A percentile compares a stretch with the other conserved stretches of the same genome.
Evolutionary conservation across 495 filamentous ascomycete species (phyloP).

Genomic region (Hypoxylon lenormandii): DNA sequence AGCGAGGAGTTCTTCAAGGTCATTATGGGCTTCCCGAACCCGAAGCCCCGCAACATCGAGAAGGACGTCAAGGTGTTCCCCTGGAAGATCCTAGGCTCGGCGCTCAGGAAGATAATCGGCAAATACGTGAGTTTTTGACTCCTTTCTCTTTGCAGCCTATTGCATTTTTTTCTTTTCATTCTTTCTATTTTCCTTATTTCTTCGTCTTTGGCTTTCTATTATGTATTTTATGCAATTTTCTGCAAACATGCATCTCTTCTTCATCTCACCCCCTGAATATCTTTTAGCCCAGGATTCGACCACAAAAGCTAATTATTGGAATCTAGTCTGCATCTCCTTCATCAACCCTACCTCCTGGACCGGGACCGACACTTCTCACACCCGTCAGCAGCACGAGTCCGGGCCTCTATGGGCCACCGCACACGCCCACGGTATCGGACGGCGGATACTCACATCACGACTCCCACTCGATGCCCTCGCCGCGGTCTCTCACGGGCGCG

Average conservation of each 20-base stretch:
- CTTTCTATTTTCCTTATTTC: background rate
- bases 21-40: slow-evolving; percentile 96
- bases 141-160: background rate
- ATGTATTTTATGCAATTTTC: background rate
- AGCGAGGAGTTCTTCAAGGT: slow-evolving; percentile 97
- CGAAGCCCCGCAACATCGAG: slow-evolving; percentile 96
- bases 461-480: slow-evolving; percentile 57
- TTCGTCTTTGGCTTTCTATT: background rate
- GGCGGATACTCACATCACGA: slow-evolving; percentile 53
- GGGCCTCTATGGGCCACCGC: slow-evolving; percentile 54
- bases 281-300: background rate
- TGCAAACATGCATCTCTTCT: background rate
- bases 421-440: slow-evolving; percentile 56
- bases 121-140: slow-evolving; percentile 74
- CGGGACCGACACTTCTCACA: slow-evolving; percentile 48
- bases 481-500: slow-evolving; percentile 56
- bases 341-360: slow-evolving; percentile 50
- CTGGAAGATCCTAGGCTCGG: slow-evolving; percentile 84
- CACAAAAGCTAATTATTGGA: slow-evolving; percentile 10
- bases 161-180: slow-evolving; percentile 1
- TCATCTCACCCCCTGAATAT: background rate
- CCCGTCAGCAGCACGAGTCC: slow-evolving; percentile 53
- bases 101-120: slow-evolving; percentile 95
- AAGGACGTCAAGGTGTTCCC: slow-evolving; percentile 99
- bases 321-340: slow-evolving; percentile 48